phyloP scores from a whole-genome alignment of 768 basidiomycete species.

The Suillus cothurnatus region DNA sequence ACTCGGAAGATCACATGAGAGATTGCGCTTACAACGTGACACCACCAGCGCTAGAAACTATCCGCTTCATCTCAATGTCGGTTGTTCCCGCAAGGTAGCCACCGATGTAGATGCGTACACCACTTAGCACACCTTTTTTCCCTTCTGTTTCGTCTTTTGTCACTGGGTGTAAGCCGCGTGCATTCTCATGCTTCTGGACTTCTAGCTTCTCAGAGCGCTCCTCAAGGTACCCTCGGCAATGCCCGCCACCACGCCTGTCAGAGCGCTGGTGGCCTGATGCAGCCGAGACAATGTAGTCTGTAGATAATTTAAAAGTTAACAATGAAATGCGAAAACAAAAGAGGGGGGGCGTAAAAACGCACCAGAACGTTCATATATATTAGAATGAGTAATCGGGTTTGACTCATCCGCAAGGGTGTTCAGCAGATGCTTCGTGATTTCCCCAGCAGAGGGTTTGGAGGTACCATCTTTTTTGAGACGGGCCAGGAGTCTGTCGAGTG shows the following conservation, averaged over 20 bases:
- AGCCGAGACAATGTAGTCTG: conserved; percentile 63
- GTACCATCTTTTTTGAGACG: conserved; percentile 32
- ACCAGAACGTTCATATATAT: conserved; percentile 65
- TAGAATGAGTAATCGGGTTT: conserved; percentile 81
- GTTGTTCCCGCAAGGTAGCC: conserved; percentile 74
- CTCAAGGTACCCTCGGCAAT: conserved; percentile 40
- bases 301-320: neutral
- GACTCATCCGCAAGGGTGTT: conserved; percentile 59
- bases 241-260: conserved; percentile 41
- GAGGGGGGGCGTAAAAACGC: conserved; percentile 16
- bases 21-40: conserved; percentile 53
- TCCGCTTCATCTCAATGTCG: conserved; percentile 76
- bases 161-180: conserved; percentile 10
- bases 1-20: neutral
- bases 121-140: conserved; percentile 33
- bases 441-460: conserved; percentile 38
- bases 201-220: conserved; percentile 50
- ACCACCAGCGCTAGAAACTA: conserved; percentile 70
- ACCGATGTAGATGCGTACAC: conserved; percentile 66
- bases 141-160: neutral
- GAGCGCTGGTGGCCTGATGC: conserved; percentile 71
- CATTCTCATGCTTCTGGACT: conserved; percentile 25
- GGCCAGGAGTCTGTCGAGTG: conserved; percentile 27
- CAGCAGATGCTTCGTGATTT: conserved; percentile 62
- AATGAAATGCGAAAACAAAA: neutral